Conservation (phyloP, 2,329 filamentous ascomycete genomes). For the Coniella vitis region DNA sequence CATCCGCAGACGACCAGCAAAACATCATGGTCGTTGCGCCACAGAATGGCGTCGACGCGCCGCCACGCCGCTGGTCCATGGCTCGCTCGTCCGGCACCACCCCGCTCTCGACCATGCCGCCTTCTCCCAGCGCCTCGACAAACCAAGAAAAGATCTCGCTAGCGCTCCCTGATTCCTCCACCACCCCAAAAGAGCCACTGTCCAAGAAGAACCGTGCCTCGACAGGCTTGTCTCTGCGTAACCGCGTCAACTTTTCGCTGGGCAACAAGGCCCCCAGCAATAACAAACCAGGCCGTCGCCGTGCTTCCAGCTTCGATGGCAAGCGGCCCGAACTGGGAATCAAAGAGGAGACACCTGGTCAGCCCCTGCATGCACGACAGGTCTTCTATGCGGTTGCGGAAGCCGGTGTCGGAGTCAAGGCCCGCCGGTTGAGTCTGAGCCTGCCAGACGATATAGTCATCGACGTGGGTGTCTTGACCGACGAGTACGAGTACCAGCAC, state of each 20-base stretch:
- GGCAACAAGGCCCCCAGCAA: conserved; percentile 20
- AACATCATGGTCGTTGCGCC: conserved; percentile 15
- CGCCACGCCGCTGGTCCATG: conserved; percentile 39
- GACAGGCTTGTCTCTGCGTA: conserved; percentile 44
- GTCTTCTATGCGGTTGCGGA: conserved; percentile 46
- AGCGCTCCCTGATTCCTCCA: conserved; percentile 32
- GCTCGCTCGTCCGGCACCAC: conserved; percentile 38
- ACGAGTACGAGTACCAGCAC: conserved; percentile 64
- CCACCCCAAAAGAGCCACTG: conserved; percentile 38
- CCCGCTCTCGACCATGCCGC: conserved; percentile 40
- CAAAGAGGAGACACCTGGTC: conserved; percentile 22
- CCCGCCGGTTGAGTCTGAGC: conserved; percentile 67
- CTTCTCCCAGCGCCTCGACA: conserved; percentile 39
- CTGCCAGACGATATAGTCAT: conserved; percentile 69
- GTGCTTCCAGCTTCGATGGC: conserved; percentile 45
- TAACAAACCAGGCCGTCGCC: conserved; percentile 23
- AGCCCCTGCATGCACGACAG: conserved; percentile 18
- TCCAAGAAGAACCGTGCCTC: conserved; percentile 45
- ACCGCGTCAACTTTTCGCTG: conserved; percentile 41
- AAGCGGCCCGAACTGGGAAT: conserved; percentile 22
- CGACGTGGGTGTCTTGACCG: conserved; percentile 60
- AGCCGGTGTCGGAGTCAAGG: conserved; percentile 68
- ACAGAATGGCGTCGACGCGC: conserved; percentile 18
- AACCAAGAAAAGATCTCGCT: conserved; percentile 19
- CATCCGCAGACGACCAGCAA: conserved; percentile 24